A percentile compares a stretch with the other conserved stretches of the same genome.
phyloP scores from a whole-genome alignment of 768 basidiomycete genomes.

The Leccinum fibrillosum region DNA sequence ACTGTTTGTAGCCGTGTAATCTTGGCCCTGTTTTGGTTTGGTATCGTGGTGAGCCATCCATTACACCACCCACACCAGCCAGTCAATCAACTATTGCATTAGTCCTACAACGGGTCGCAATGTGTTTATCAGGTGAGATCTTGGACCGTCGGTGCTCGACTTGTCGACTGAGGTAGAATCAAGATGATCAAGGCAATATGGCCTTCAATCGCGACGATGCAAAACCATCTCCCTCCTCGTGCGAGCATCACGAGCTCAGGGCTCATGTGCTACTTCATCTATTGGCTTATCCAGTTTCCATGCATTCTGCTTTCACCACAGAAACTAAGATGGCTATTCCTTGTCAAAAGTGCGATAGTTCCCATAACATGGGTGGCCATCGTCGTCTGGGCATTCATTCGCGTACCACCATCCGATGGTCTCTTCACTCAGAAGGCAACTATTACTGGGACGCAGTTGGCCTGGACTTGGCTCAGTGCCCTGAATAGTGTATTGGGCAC shows the following conservation, averaged over 20 bases:
- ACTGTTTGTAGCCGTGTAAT: conserved; percentile 75
- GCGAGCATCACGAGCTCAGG: conserved; percentile 66
- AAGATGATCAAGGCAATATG: conserved; percentile 80
- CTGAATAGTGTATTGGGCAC: conserved; percentile 76
- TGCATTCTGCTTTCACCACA: conserved; percentile 77
- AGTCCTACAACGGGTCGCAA: conserved; percentile 64
- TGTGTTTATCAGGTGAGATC: conserved; percentile 58
- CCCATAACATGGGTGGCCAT: conserved; percentile 66
- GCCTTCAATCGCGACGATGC: conserved; percentile 64
- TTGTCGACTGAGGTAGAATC: not conserved
- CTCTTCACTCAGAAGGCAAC: conserved; percentile 52
- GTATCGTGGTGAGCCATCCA: conserved; percentile 49
- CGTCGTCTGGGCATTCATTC: conserved; percentile 75
- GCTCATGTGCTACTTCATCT: conserved; percentile 74
- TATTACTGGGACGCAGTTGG: conserved; percentile 52
- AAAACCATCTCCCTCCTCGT: conserved; percentile 56
- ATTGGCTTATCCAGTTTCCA: conserved; percentile 75
- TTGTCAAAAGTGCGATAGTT: conserved; percentile 62
- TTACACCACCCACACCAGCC: not conserved
- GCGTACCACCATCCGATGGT: conserved; percentile 58
- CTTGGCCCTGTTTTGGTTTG: conserved; percentile 83
- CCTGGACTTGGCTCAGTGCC: conserved; percentile 76
- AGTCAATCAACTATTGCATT: not conserved
- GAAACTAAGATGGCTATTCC: conserved; percentile 74
- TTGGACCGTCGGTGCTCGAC: not conserved